Evolutionary conservation across 2,329 filamentous ascomycete genomes (phyloP), one percentile per base, ranked within the genome.

Genomic region (Aspergillus thermomutatus): DNA sequence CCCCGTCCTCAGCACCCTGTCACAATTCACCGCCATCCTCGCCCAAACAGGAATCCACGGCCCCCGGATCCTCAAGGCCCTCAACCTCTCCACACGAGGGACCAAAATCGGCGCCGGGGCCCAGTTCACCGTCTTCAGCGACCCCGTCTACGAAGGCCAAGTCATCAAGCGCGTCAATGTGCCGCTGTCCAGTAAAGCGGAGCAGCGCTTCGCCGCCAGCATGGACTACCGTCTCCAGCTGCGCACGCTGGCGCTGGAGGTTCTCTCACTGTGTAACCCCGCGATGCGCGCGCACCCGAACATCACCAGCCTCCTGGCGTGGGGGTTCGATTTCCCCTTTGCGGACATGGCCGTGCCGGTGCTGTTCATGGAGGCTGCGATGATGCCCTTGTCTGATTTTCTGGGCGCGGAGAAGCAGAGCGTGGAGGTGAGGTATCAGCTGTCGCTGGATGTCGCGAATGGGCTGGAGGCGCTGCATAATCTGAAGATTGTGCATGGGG

Each of bases 151-250:
- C 46, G 59, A 69, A 49, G 64, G 60, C 9, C 49, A 67, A 26
- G 67, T 69, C 3, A 61, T 69, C 21, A 69, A 69, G 52, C 65
- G 66, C 7, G 64, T 69, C 45, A 69, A 67, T 50, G 56, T 69
- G 26, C 61, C 63, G 4, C 59, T 69, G 14, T 61, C 65, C 17
- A 57, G 57, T 31, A 58, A 63, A 19, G 53, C 53, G 9, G 57
- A 53, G 5, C 52, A 58, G 28, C 58, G 64, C 25, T 69, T 69
- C 40, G 61, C 65, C 0, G 50, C 61, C 1, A 63, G 63, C 19
- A 57, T 45, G 4, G 64, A 67, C 8, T 69, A 69, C 53, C 62
- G 67, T 17, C 52, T 56, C 8, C 66, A 66, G 55, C 47, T 69
- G 40, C 60, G 62, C 17, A 64, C 64, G 3, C 41, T 69, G 21